Percentiles rank a stretch among this genome's conserved stretches.
Conservation (phyloP, 176 grass and related monocot species). For the Carex scoparia region DNA sequence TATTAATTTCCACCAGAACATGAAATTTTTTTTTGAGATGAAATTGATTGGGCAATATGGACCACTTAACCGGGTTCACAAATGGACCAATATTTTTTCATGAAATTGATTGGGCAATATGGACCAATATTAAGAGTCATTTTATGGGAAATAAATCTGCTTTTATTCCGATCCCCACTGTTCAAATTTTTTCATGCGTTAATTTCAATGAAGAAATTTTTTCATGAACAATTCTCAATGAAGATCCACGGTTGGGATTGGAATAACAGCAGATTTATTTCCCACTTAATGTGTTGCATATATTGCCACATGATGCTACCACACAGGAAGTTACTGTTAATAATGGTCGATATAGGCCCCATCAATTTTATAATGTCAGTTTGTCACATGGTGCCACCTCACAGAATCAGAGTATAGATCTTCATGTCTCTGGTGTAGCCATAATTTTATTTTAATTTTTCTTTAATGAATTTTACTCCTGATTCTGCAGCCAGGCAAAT, state of each 20-base stretch:
- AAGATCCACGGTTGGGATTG: too few relatives aligned
- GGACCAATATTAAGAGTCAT: neutral
- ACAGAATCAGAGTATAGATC: neutral
- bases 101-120: too few relatives aligned
- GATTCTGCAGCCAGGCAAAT: slow-evolving; percentile 56
- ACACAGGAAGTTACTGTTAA: neutral
- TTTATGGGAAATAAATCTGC: neutral
- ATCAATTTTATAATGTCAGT: neutral
- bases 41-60: neutral
- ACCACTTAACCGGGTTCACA: too few relatives aligned
- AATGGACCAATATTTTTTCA: too few relatives aligned
- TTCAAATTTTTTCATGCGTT: too few relatives aligned
- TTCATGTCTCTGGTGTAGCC: neutral
- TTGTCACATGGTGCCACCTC: neutral
- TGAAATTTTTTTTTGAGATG: too few relatives aligned
- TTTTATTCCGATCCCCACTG: too few relatives aligned
- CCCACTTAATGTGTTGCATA: neutral
- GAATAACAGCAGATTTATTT: too few relatives aligned
- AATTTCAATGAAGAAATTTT: too few relatives aligned
- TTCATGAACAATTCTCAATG: too few relatives aligned
- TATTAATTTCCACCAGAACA: neutral
- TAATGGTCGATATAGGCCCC: too few relatives aligned
- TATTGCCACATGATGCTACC: neutral
- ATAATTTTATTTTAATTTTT: neutral
- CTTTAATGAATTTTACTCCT: neutral